Evolutionary conservation across 2,329 filamentous ascomycete species (phyloP), one percentile per base, ranked within the genome.

Genomic region (Clarireedia hainanense): DNA sequence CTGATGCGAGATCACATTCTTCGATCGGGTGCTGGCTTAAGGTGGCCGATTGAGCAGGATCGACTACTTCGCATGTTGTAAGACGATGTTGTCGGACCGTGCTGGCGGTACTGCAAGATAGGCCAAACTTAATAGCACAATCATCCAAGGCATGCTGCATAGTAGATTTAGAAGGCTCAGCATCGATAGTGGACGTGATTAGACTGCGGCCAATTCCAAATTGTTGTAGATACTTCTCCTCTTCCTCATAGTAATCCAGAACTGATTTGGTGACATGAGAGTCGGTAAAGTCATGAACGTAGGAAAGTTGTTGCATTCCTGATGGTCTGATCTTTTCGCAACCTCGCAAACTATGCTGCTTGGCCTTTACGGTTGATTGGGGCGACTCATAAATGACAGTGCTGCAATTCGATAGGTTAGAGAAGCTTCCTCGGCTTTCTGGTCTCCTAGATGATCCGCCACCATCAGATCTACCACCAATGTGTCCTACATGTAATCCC

Each of bases 211-310:
- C 30, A 10, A 26, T 45, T 7, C 17, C 56, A 27, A 55, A 39
- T n/a, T 56, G 45, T 48, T 39, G 52, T 3, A 46, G 37, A 20
- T 17, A 26, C 27, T 42, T 61, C 27, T 63, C 61, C 42, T 63
- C 60, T n/a, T 56, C 60, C 24, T 60, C 62, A 45, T 60, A 63
- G 45, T 65, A 60, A 5, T 65, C 58, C 10, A 66, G 60, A 47
- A 65, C 54, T 6, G 50, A 49, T 52, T 61, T 63, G 42, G 65
- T 57, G 27, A 61, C 55, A 6, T 58, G 63, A 51, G 56, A 65
- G 26, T 65, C 61, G 14, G 56, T 58, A 37, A 63, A 65, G 24
- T 65, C 63, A 57, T 67, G 64, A 26, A 63, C 55, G 24, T 65
- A 65, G 15, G 64, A 64, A 9, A 64, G 51, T 12, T 34, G 30